phyloP scores from a whole-genome alignment of 2,329 filamentous ascomycete genomes.

The Colletotrichum higginsianum region DNA sequence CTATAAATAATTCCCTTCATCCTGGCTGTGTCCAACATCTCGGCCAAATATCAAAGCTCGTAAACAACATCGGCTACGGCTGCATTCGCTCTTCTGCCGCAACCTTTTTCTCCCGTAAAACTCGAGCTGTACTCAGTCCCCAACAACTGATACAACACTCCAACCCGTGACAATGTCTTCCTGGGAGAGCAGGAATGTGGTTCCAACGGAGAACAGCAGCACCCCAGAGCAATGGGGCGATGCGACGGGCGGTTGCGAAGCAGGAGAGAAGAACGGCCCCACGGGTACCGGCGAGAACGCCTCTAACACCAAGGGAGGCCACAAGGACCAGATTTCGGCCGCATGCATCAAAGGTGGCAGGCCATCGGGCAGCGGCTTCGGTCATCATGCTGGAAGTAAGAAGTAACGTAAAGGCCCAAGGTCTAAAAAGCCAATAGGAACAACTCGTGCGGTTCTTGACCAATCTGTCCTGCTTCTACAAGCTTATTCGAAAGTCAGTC shows the following conservation, averaged over 20 bases:
- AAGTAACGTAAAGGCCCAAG: neutral
- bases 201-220: neutral
- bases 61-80: no score
- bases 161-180: neutral
- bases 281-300: conserved; percentile 4
- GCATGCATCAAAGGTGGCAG: neutral
- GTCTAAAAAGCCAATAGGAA: no score
- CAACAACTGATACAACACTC: no score
- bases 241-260: neutral
- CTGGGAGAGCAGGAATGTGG: neutral
- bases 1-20: no score
- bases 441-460: no score
- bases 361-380: neutral
- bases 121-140: no score
- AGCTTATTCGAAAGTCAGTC: no score
- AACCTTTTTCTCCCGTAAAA: neutral
- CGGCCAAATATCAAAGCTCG: no score
- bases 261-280: conserved; percentile 3
- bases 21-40: no score
- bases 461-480: neutral
- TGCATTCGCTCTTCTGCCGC: neutral
- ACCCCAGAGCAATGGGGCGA: neutral
- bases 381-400: conserved; percentile 7
- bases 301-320: conserved; percentile 1
- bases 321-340: conserved; percentile 1